Evolutionary conservation across 305 asterid genomes (phyloP), one percentile per base, ranked within the genome.

Genomic region (Solanum hybrid): DNA sequence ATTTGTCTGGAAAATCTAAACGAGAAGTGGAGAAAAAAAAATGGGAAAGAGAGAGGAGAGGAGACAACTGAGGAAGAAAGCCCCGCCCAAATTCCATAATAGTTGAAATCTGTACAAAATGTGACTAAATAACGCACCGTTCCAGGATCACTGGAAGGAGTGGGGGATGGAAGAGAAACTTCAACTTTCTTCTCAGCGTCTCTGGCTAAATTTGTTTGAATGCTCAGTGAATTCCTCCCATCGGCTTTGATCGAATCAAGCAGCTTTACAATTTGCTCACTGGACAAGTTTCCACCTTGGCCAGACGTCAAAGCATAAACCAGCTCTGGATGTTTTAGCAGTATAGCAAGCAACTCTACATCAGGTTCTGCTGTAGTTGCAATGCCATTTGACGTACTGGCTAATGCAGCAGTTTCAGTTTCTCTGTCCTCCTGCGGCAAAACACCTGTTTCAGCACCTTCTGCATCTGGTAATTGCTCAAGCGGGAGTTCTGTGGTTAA

Each of bases 101-200:
- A 80, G 91, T 81, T 60, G 32, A 89, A 89, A 88, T 89, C 90
- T 88, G 92, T 93, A 96, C 95, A 93, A 87, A 92, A 92, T 93
- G 93, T 93, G 94, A 92, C 94, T 60, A 92, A 94, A 92, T 92
- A 91, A 97, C 99, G 99, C 98, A 97, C 99, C 99, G 98, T 95
- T 88, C 93, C 97, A 91, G 94, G 92, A 90, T 96, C 95, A 92
- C 92, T 93, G 84, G 99, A 95, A 89, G 99, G 99, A 82, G 99
- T 97, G 31, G 99, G 99, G 88, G 99, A 97, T 35, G 99, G 99
- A 88, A 97, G 96, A 72, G 99, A 96, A 92, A 97, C 98, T 96
- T 94, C 98, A 91, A 94, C 97, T 87, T 88, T 93, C 92, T 78
- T 89, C 89, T 95, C 94, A 51, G 90, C 91, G 56, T 89, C 92